Percentiles rank a stretch among this genome's conserved stretches.
These are phyloP conservation scores for Laguncularia racemosa DNA, from an alignment of 345 rosid genomes.

Conservation along the genomic window DNA sequence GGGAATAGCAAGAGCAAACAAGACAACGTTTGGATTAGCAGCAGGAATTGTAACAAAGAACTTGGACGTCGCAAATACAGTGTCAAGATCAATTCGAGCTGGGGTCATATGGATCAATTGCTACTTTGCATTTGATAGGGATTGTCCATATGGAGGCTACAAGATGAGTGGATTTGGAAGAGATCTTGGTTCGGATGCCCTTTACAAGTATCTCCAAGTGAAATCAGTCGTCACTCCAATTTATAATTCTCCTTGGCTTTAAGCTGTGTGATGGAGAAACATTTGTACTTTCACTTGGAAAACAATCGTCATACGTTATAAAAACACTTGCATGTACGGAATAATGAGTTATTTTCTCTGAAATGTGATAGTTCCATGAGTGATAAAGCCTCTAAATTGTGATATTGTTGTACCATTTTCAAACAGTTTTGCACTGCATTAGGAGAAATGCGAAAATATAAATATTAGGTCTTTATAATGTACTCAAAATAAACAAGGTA, in stretches of 20 bases:
- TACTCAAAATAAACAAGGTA: no score
- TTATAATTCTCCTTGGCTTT: constrained; percentile 47
- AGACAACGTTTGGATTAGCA: constrained; percentile 65
- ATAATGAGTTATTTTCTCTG: no score
- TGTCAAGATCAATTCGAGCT: constrained; percentile 63
- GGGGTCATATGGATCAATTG: constrained; percentile 70
- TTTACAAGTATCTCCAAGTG: constrained; percentile 47
- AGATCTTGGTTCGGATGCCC: constrained; percentile 54
- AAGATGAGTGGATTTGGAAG: constrained; percentile 68
- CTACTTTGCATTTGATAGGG: constrained; percentile 51
- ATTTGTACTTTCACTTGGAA: no score
- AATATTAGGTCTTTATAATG: no score
- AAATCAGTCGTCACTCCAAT: constrained; percentile 69
- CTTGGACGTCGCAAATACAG: constrained; percentile 55
- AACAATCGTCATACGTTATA: no score
- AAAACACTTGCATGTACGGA: no score
- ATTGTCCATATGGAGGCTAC: constrained; percentile 65
- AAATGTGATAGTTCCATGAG: no score
- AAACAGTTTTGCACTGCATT: no score
- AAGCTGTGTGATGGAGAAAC: background rate
- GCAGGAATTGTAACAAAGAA: constrained; percentile 65
- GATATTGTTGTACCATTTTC: no score
- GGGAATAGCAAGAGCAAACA: constrained; percentile 54
- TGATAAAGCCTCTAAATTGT: no score
- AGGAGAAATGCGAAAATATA: no score